Evolutionary conservation across 345 rosid genomes (phyloP).

Genomic region (Boechera retrofracta): DNA sequence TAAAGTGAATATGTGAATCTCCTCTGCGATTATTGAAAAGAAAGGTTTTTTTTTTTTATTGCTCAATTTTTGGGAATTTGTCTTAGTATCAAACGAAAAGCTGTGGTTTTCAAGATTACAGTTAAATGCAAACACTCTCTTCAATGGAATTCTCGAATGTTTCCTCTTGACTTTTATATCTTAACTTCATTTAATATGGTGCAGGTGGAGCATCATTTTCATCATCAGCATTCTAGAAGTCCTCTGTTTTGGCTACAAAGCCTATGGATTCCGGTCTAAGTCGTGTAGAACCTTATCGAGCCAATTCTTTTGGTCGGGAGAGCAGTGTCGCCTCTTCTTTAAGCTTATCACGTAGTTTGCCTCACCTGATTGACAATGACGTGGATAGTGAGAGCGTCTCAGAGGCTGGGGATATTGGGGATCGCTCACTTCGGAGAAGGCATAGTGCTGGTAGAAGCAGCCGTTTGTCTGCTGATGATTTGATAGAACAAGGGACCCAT

Average conservation of each 20-base stretch:
- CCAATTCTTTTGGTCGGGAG: conserved; percentile 50
- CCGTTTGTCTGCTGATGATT: conserved; percentile 50
- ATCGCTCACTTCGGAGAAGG: conserved; percentile 64
- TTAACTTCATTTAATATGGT: not conserved
- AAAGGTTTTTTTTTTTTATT: not conserved
- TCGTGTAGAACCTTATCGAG: conserved; percentile 33
- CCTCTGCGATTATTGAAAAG: not conserved
- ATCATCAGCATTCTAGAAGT: not conserved
- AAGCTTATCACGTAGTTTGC: conserved; percentile 48
- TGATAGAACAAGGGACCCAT: conserved; percentile 47
- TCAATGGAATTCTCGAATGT: not conserved
- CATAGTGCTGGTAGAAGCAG: conserved; percentile 55
- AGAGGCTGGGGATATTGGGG: conserved; percentile 92
- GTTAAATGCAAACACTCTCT: not conserved
- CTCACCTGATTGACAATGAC: conserved; percentile 51
- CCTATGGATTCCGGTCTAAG: conserved; percentile 54
- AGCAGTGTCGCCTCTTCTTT: conserved; percentile 60
- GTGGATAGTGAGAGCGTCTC: conserved; percentile 68
- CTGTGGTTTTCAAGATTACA: too few relatives aligned
- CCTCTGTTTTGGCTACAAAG: conserved; percentile 27
- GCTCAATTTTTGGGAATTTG: too few relatives aligned
- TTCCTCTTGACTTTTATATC: not conserved
- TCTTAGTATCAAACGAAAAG: too few relatives aligned
- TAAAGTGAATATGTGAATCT: not conserved
- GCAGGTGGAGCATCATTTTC: conserved; percentile 20